phyloP scores from a whole-genome alignment of 23 red algal genomes.

The Gracilaria domingensis region DNA sequence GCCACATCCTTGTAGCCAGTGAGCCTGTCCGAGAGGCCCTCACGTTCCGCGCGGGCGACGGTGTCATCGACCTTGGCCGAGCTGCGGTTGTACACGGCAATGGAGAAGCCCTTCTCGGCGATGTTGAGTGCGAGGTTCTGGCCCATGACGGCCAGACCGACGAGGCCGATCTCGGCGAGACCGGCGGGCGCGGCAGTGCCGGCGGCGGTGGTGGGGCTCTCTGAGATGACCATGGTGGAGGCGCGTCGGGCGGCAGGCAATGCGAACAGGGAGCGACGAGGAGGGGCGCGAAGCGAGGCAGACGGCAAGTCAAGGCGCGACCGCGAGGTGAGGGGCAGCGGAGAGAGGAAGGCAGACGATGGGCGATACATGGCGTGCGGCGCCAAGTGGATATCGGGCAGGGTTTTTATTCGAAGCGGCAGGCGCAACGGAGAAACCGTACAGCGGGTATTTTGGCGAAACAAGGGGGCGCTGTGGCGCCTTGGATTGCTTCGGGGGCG shows the following conservation, averaged over 20 bases:
- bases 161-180: conserved; percentile 76
- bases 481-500: neutral
- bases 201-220: conserved; percentile 6
- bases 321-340: neutral
- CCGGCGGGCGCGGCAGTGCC: neutral
- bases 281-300: neutral
- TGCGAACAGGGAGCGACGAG: neutral
- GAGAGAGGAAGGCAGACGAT: conserved; percentile 17
- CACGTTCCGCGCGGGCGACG: conserved; percentile 60
- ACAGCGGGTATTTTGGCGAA: neutral
- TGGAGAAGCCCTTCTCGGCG: conserved; percentile 90
- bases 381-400: neutral
- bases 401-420: neutral
- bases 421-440: conserved; percentile 2
- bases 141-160: conserved; percentile 98
- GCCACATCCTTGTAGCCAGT: conserved; percentile 73
- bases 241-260: neutral
- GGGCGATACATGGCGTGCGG: neutral
- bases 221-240: conserved; percentile 31
- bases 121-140: conserved; percentile 98
- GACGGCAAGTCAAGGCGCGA: conserved; percentile 3
- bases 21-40: conserved; percentile 54
- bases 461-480: neutral
- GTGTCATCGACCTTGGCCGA: conserved; percentile 77
- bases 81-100: conserved; percentile 91